Evolutionary conservation across 805 yeast genomes (phyloP), one percentile per base, ranked within the genome.

Genomic region (Wickerhamiella lipophila): DNA sequence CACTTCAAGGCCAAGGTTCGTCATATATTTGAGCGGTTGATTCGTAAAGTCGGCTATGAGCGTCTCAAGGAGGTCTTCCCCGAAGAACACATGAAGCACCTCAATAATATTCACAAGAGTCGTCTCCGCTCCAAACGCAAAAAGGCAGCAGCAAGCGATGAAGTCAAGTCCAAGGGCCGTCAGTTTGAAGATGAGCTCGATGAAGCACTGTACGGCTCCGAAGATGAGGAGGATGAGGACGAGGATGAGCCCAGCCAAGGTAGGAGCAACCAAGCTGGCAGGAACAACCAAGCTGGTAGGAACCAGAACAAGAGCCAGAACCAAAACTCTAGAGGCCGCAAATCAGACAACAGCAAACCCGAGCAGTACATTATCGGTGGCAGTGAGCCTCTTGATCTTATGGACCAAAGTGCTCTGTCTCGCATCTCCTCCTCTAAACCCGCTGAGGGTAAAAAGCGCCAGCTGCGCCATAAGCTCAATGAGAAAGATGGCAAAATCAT

Each of bases 1-100:
- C 95, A 87, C 62, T 92, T 92, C 74, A 87, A 85, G 63, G 76
- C 88, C 12, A 89, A 85, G 65, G 89, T 92, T 32, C 85, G 86
- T 68, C 96, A 92, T 61, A 82, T 92, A 49, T 71, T 92, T 53
- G 99, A 92, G 71, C 77, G 97, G 58, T 70, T 92, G 59, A 76
- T 89, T 49, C 77, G 98, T 63, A 79, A 87, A 61, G 86, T 85
- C 61, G 96, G 97, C n/a, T 74, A 77, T 53, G 96, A 88, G 29
- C 74, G 70, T n/a, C 75, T 92, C 47, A 95, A 83, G 60, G 69
- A 69, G 48, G 76, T 78, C 46, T 87, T 92, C 68, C 99, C 99
- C 9, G 95, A 83, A 61, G 89, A 81, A 48, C 97, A 92, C 61
- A 73, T 68, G 62, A 89, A 84, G 66, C 71, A 92, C 59, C 74